Percentiles rank a stretch among this genome's conserved stretches.
phyloP scores from a whole-genome alignment of 73 alveolate genomes.

The Paramecium biaurelia region DNA sequence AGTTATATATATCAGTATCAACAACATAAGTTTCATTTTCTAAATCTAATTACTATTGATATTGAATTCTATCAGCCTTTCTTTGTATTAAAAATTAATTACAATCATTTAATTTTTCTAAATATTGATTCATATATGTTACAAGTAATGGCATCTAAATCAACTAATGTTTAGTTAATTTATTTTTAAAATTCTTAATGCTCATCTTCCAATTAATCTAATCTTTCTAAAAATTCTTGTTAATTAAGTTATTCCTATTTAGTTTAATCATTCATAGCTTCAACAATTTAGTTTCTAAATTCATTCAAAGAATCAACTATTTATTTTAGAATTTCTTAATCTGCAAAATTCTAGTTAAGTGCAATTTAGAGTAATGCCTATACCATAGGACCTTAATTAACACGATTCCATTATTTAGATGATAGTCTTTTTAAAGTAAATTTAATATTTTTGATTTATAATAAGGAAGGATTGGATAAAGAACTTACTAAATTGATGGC shows the following conservation, averaged over 20 bases:
- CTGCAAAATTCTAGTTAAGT: neutral
- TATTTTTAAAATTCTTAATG: conserved; percentile 17
- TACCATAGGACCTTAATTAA: conserved; percentile 35
- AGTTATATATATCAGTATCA: neutral
- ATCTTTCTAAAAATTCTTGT: neutral
- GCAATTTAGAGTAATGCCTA: conserved; percentile 21
- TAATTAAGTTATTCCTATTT: neutral
- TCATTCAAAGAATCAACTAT: conserved; percentile 33
- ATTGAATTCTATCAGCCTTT: neutral
- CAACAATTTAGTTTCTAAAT: conserved; percentile 24
- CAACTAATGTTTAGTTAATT: neutral
- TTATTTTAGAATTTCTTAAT: neutral
- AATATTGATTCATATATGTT: neutral
- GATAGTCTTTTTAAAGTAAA: neutral
- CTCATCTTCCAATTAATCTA: conserved; percentile 1
- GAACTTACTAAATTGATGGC: neutral
- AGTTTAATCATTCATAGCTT: neutral
- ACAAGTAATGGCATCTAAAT: neutral
- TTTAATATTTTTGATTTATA: neutral
- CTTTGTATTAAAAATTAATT: neutral
- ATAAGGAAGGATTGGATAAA: neutral
- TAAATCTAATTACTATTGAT: neutral
- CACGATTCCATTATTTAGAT: neutral
- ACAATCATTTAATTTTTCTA: conserved; percentile 27
- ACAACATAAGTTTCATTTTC: conserved; percentile 53